Evolutionary conservation across 179 eudicot species (phyloP), one percentile per base, ranked within the genome.

Genomic region (Beta corolliflora): DNA sequence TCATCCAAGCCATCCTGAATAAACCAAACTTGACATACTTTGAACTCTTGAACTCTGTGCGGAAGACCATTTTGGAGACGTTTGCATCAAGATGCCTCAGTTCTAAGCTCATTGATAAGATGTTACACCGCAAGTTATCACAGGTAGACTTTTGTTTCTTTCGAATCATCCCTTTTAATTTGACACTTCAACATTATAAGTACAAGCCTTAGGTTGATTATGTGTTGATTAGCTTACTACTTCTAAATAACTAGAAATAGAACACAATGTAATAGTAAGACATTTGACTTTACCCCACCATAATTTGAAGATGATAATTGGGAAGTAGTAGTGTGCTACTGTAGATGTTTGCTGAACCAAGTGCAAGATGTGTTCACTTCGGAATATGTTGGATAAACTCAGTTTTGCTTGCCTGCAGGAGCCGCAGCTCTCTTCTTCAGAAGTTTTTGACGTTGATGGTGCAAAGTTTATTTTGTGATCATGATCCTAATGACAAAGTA

Each of bases 391-490:
- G 18, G 3, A 36, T 14, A 23, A 9, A 3, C 52, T 75, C 66
- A 29, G 50, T 61, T 75, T 45, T 13, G n/a, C 46, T 61, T 7
- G 19, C 68, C 25, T 86, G 87, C 90, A 92, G 96, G 93, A 89
- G 72, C 90, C 90, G 5, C 87, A 84, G 73, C 79, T 92, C 79
- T 92, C 93, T 5, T 88, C 92, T 77, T 89, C 93, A 7, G 78
- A 92, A 73, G 52, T 29, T 14, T 90, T 92, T 59, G 84, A 91
- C 55, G 71, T 79, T 5, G 81, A 83, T 29, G 76, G 58, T 21
- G 76, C 87, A 1, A 56, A 55, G 75, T 85, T 85, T 71, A 55
- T 46, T 45, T 36, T 85, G 73, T 85, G 83, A 85, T 76, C 72
- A 16, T 36, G 41, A 36, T 46, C 59, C 31, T 11, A 4, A 79